Conservation (phyloP, 306 rosid genomes). For the Pyrus pyrifolia region DNA sequence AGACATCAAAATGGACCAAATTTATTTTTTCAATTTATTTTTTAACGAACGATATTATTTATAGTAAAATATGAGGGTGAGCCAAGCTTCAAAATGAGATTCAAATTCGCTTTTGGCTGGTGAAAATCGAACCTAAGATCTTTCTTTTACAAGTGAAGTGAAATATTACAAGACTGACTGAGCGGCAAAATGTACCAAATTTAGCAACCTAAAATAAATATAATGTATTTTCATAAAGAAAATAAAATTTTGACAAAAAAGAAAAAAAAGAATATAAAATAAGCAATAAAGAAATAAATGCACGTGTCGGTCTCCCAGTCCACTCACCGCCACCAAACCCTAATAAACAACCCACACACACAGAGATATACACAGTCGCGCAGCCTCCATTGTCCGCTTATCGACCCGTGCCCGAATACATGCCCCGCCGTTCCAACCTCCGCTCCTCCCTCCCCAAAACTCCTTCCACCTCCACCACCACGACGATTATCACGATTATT, state of each 20-base stretch:
- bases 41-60: no score
- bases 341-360: neutral
- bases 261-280: neutral
- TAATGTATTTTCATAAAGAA: neutral
- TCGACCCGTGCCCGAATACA: constrained; percentile 7
- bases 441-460: neutral
- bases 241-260: neutral
- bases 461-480: neutral
- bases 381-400: constrained; percentile 14
- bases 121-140: no score
- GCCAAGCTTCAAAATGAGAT: no score
- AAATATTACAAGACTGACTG: no score
- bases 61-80: accelerated
- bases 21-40: neutral
- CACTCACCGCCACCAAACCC: constrained; percentile 13
- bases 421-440: neutral
- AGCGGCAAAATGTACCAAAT: neutral
- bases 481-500: neutral
- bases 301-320: neutral
- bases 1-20: neutral
- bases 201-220: neutral
- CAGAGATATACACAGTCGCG: neutral
- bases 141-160: no score
- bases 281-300: neutral
- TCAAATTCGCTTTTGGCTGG: accelerated